phyloP scores from a whole-genome alignment of 306 rosid species.

The Cucurbita ficifolia region DNA sequence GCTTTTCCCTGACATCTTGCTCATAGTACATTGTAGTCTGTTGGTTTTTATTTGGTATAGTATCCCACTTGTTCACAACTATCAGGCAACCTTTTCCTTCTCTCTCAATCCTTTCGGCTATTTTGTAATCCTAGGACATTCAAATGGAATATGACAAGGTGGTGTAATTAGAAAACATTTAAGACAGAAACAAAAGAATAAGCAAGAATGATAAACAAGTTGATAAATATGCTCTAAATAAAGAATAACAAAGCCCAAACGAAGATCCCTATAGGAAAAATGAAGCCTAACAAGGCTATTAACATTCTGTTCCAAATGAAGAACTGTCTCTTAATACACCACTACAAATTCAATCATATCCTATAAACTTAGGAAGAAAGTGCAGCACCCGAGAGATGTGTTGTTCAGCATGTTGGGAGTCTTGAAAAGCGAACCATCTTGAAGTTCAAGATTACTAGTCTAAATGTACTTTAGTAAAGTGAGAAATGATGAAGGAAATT shows the following conservation, averaged over 20 bases:
- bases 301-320: neutral
- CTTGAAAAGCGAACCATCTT: neutral
- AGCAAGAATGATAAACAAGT: neutral
- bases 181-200: neutral
- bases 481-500: neutral
- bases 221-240: neutral
- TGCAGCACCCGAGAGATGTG: neutral
- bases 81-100: conserved; percentile 94
- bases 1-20: conserved; percentile 88
- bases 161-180: neutral
- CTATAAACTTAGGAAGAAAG: neutral
- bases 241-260: neutral
- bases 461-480: neutral
- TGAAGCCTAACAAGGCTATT: neutral
- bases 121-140: conserved; percentile 62
- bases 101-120: conserved; percentile 87
- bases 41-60: conserved; percentile 82
- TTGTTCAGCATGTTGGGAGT: neutral
- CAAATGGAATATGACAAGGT: conserved; percentile 2
- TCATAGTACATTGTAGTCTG: conserved; percentile 77
- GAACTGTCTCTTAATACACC: neutral
- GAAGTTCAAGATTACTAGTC: neutral
- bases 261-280: neutral
- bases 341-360: neutral
- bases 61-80: conserved; percentile 97